Percentiles rank a stretch among this genome's conserved stretches.
These are phyloP conservation scores for Polyrhizophydium stewartii DNA, from an alignment of 371 early-diverging fungal species.

Conservation along the genomic window DNA sequence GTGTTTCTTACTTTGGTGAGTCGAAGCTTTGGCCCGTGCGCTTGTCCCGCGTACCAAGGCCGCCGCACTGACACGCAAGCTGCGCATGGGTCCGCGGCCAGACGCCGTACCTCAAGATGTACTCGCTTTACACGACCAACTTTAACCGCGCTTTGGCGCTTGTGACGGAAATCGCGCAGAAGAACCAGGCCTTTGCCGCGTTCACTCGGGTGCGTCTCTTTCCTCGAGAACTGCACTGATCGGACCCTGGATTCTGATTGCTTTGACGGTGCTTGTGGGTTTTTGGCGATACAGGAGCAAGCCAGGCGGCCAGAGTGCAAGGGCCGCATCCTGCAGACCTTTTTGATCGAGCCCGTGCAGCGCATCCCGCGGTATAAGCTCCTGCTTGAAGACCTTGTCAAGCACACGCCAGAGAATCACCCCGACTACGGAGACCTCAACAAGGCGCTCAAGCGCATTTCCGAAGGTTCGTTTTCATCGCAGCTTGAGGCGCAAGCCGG, in stretches of 20 bases:
- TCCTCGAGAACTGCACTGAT: constrained; percentile 29
- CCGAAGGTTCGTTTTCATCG: constrained; percentile 10
- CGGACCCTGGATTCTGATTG: constrained; percentile 15
- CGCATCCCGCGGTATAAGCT: constrained; percentile 55
- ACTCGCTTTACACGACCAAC: constrained; percentile 66
- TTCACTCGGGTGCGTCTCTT: constrained; percentile 26
- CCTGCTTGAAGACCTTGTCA: constrained; percentile 49
- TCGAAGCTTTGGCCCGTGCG: not conserved
- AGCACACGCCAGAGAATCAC: constrained; percentile 55
- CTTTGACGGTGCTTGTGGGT: not conserved
- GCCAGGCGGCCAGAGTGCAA: constrained; percentile 10
- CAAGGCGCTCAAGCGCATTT: constrained; percentile 30
- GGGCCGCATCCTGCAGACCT: constrained; percentile 60
- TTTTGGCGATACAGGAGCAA: constrained; percentile 4
- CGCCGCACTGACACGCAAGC: not conserved
- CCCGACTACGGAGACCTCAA: constrained; percentile 55
- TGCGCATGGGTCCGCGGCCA: not conserved
- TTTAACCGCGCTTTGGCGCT: constrained; percentile 56
- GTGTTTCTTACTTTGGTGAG: constrained; percentile 56
- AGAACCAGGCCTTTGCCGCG: constrained; percentile 13
- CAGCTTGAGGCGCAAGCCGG: not conserved
- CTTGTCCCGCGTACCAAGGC: not conserved
- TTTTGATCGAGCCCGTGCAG: constrained; percentile 74
- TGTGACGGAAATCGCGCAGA: constrained; percentile 21
- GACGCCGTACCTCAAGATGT: constrained; percentile 62